Evolutionary conservation across 1,284 basidiomycete genomes (phyloP).

Genomic region (Trichosporon sp.): DNA sequence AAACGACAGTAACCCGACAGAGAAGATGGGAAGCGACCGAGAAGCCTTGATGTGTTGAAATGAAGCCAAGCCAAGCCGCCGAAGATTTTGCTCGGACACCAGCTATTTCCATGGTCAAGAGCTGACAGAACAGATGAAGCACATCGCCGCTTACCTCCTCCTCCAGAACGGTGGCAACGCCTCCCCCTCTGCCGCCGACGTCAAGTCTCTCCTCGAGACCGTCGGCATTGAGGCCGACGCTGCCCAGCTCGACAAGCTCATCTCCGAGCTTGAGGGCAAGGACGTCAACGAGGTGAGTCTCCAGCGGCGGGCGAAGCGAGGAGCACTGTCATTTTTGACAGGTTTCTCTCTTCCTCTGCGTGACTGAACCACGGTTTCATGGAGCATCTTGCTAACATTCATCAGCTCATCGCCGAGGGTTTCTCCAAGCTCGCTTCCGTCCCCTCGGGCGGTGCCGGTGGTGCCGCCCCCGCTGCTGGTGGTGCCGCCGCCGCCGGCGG

Average conservation of each 20-base stretch:
- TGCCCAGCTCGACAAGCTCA: slow-evolving; percentile 78
- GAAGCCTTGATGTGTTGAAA: not conserved
- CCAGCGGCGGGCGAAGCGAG: not conserved
- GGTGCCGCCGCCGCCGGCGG: slow-evolving; percentile 62
- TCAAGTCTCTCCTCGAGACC: slow-evolving; percentile 83
- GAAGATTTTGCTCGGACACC: slow-evolving; percentile 14
- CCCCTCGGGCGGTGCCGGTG: slow-evolving; percentile 56
- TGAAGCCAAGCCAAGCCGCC: not conserved
- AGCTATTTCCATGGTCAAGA: not conserved
- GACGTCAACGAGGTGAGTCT: slow-evolving; percentile 73
- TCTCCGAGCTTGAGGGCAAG: slow-evolving; percentile 93
- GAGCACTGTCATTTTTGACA: not conserved
- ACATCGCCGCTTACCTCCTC: slow-evolving; percentile 97
- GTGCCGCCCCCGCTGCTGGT: slow-evolving; percentile 51
- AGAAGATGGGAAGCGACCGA: not conserved
- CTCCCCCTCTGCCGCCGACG: slow-evolving; percentile 81
- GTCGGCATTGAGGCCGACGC: slow-evolving; percentile 91
- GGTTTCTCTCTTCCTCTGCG: not conserved
- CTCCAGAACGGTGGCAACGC: slow-evolving; percentile 92
- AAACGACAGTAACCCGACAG: not conserved
- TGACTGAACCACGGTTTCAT: no score
- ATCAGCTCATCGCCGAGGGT: slow-evolving; percentile 87
- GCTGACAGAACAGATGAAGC: slow-evolving; percentile 72
- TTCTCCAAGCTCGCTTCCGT: slow-evolving; percentile 92
- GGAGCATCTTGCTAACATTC: slow-evolving; percentile 17